Evolutionary conservation across 2,329 filamentous ascomycete species (phyloP).

Genomic region (Curvularia sp.): DNA sequence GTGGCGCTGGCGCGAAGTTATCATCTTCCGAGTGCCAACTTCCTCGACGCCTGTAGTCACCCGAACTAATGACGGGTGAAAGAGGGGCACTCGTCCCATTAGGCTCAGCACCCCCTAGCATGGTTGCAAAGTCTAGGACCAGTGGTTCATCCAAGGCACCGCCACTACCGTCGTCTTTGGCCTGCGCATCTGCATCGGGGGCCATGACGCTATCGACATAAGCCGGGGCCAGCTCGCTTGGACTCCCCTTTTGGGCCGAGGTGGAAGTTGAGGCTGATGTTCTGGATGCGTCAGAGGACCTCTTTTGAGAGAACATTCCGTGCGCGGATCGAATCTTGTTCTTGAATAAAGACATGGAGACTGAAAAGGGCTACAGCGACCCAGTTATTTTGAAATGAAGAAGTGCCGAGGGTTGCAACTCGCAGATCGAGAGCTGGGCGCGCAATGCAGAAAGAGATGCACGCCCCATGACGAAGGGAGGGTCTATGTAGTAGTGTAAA

Average conservation of each 20-base stretch:
- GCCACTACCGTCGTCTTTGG: slow-evolving; percentile 23
- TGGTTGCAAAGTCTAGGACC: slow-evolving; percentile 39
- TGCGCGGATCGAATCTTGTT: slow-evolving; percentile 43
- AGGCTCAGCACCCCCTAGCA: slow-evolving; percentile 31
- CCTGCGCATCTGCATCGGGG: slow-evolving; percentile 24
- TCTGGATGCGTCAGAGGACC: slow-evolving; percentile 30
- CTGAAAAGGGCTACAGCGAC: not conserved
- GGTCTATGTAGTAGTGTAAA: slow-evolving; percentile 27
- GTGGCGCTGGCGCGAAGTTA: slow-evolving; percentile 37
- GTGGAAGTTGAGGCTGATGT: slow-evolving; percentile 32
- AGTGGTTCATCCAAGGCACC: slow-evolving; percentile 41
- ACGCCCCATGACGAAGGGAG: slow-evolving; percentile 29
- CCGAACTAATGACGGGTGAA: slow-evolving; percentile 22
- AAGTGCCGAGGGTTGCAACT: slow-evolving; percentile 6
- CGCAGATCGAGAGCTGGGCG: slow-evolving; percentile 10
- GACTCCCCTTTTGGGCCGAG: slow-evolving; percentile 35
- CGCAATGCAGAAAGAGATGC: slow-evolving; percentile 15
- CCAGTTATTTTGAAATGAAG: not conserved
- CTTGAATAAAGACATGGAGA: slow-evolving; percentile 38
- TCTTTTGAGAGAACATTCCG: slow-evolving; percentile 34
- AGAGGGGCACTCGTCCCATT: slow-evolving; percentile 30
- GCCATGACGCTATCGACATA: slow-evolving; percentile 42
- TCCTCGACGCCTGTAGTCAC: slow-evolving; percentile 17
- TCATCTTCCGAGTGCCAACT: slow-evolving; percentile 43
- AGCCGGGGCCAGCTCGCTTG: slow-evolving; percentile 30